A percentile compares a stretch with the other conserved stretches of the same genome.
These are phyloP conservation scores for Paecilomyces variotii DNA, from an alignment of 2,329 filamentous ascomycete species.

Conservation along the genomic window DNA sequence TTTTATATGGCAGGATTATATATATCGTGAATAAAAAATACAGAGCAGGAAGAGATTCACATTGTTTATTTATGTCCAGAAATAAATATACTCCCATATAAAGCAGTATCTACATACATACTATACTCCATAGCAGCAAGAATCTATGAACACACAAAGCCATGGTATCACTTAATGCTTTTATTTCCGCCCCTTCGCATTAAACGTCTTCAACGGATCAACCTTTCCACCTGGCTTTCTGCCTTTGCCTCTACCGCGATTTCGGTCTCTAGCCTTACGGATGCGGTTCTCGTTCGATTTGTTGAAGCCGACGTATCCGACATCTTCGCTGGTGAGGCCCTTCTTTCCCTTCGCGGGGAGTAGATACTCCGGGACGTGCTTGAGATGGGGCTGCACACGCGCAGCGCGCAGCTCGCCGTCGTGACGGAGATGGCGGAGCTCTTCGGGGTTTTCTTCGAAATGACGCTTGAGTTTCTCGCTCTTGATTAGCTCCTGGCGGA, in stretches of 20 bases:
- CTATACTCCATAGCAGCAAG: background rate
- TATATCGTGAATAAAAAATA: background rate
- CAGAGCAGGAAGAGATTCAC: background rate
- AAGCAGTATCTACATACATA: background rate
- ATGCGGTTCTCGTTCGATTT: slow-evolving; percentile 45
- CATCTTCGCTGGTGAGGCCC: slow-evolving; percentile 54
- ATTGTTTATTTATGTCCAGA: background rate
- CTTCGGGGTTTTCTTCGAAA: slow-evolving; percentile 93
- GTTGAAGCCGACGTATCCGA: slow-evolving; percentile 66
- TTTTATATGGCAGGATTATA: background rate
- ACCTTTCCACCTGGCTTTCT: slow-evolving; percentile 53
- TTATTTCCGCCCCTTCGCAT: slow-evolving; percentile 43
- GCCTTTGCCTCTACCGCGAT: slow-evolving; percentile 36
- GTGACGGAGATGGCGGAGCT: slow-evolving; percentile 79
- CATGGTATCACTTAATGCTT: slow-evolving; percentile 14
- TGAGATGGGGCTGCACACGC: slow-evolving; percentile 78
- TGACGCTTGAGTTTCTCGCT: slow-evolving; percentile 90
- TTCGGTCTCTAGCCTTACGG: slow-evolving; percentile 41
- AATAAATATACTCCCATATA: background rate
- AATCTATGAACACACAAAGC: background rate
- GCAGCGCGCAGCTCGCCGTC: slow-evolving; percentile 81
- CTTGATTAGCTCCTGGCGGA: slow-evolving; percentile 83
- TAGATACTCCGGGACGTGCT: slow-evolving; percentile 89
- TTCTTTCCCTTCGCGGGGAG: slow-evolving; percentile 70
- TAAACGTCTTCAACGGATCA: slow-evolving; percentile 87